Evolutionary conservation across 2,329 filamentous ascomycete species (phyloP).

Genomic region (Tolypocladium sp.): DNA sequence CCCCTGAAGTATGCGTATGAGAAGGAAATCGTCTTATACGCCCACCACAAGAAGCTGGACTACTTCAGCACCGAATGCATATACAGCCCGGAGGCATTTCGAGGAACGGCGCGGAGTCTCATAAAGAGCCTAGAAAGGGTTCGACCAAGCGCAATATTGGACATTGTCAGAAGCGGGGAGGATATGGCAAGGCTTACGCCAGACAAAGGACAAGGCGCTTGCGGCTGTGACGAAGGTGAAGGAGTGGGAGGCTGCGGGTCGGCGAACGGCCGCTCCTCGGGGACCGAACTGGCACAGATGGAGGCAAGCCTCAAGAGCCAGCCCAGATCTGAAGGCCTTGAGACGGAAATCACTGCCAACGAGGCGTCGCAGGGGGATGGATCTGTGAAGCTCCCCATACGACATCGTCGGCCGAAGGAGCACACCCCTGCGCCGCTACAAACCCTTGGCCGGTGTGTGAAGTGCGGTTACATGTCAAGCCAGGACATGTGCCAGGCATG

Average conservation of each 20-base stretch:
- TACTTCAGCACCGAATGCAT: constrained; percentile 99
- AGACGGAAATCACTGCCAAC: constrained; percentile 21
- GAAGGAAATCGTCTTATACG: constrained; percentile 97
- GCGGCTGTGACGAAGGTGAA: constrained; percentile 26
- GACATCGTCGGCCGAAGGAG: constrained; percentile 17
- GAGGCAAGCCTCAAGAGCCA: constrained; percentile 41
- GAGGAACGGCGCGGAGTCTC: constrained; percentile 79
- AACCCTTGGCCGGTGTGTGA: constrained; percentile 72
- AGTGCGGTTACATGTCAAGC: constrained; percentile 92
- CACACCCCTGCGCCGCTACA: constrained; percentile 42
- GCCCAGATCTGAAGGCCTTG: constrained; percentile 11
- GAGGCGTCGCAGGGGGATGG: constrained; percentile 12
- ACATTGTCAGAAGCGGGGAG: constrained; percentile 90
- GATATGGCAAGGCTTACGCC: constrained; percentile 77
- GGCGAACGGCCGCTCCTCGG: constrained; percentile 52
- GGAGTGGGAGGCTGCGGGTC: constrained; percentile 61
- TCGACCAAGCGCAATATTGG: constrained; percentile 84
- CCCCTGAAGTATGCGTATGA: constrained; percentile 97
- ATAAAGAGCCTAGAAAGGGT: constrained; percentile 96
- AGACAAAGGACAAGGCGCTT: constrained; percentile 25
- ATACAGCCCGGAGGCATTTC: constrained; percentile 93
- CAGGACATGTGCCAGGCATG: constrained; percentile 93
- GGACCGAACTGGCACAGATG: constrained; percentile 74
- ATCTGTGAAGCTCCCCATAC: constrained; percentile 24
- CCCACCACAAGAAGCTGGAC: constrained; percentile 91